phyloP scores from a whole-genome alignment of 2,329 filamentous ascomycete species.

The Aulographum hederae region DNA sequence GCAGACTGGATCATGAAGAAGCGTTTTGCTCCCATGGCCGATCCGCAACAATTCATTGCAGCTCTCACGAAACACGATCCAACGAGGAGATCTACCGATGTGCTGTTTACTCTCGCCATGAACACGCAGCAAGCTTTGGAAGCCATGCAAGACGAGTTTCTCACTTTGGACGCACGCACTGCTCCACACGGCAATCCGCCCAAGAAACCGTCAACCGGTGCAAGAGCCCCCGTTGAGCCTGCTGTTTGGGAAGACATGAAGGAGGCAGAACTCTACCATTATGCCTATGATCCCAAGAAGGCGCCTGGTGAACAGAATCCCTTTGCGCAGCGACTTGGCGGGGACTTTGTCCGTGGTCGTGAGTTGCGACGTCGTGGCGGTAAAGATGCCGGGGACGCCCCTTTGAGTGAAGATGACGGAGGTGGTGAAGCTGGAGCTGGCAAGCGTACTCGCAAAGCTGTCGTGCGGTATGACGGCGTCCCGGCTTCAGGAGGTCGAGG shows the following conservation, averaged over 20 bases:
- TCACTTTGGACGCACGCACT: slow-evolving; percentile 33
- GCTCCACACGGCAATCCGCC: slow-evolving; percentile 30
- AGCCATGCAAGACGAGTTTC: slow-evolving; percentile 40
- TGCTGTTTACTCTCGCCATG: slow-evolving; percentile 34
- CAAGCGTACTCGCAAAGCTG: slow-evolving; percentile 2
- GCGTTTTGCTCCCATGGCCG: slow-evolving; percentile 22
- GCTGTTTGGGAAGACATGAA: slow-evolving; percentile 40
- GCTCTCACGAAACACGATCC: slow-evolving; percentile 23
- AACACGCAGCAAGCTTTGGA: slow-evolving; percentile 34
- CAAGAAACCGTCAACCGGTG: slow-evolving; percentile 31
- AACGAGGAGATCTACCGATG: slow-evolving; percentile 27
- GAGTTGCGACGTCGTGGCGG: slow-evolving; percentile 26
- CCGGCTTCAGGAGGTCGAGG: slow-evolving; percentile 1
- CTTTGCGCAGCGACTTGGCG: slow-evolving; percentile 26
- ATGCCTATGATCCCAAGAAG: slow-evolving; percentile 35
- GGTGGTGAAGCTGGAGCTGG: slow-evolving; percentile 14
- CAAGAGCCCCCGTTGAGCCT: slow-evolving; percentile 24
- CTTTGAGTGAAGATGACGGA: slow-evolving; percentile 19
- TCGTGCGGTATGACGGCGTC: slow-evolving; percentile 2
- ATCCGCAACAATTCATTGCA: slow-evolving; percentile 22
- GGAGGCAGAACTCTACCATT: slow-evolving; percentile 41
- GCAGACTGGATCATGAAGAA: slow-evolving; percentile 23
- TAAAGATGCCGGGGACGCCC: slow-evolving; percentile 19
- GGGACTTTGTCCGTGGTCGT: slow-evolving; percentile 24
- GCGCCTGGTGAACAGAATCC: slow-evolving; percentile 35